phyloP scores from a whole-genome alignment of 805 yeast genomes.

The Yamadazyma olivae region DNA sequence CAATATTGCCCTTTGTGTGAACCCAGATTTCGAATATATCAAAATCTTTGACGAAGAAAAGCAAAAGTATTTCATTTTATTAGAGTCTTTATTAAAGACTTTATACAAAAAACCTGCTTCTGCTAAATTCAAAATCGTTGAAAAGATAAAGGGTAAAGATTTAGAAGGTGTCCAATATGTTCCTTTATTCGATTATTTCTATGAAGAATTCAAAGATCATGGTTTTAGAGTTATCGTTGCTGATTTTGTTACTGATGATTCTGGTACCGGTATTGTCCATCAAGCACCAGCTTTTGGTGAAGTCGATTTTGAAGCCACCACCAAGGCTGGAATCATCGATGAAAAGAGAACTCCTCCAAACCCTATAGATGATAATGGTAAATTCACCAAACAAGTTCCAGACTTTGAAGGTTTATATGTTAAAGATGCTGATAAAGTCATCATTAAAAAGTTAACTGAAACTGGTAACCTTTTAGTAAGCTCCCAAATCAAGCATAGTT shows the following conservation, averaged over 20 bases:
- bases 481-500: slow-evolving; percentile 88
- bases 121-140: slow-evolving; percentile 83
- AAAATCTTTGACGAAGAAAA: slow-evolving; percentile 89
- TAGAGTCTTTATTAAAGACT: slow-evolving; percentile 78
- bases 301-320: slow-evolving; percentile 87
- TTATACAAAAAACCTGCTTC: slow-evolving; percentile 92
- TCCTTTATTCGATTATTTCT: slow-evolving; percentile 82
- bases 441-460: slow-evolving; percentile 80
- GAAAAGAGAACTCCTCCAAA: slow-evolving; percentile 78
- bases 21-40: slow-evolving; percentile 87
- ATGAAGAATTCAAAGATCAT: slow-evolving; percentile 66
- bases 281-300: slow-evolving; percentile 99
- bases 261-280: slow-evolving; percentile 99
- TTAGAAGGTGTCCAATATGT: slow-evolving; percentile 75
- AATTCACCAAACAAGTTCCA: slow-evolving; percentile 69
- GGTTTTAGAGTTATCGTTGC: slow-evolving; percentile 84
- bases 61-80: slow-evolving; percentile 74
- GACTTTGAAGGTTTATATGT: slow-evolving; percentile 83
- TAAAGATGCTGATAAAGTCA: slow-evolving; percentile 91
- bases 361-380: slow-evolving; percentile 93
- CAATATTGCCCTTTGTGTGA: slow-evolving; percentile 86
- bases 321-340: slow-evolving; percentile 68
- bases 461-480: slow-evolving; percentile 71
- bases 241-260: slow-evolving; percentile 83
- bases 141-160: slow-evolving; percentile 73